phyloP scores from a whole-genome alignment of 2,329 filamentous ascomycete genomes.

The Ramularia endophylla region DNA sequence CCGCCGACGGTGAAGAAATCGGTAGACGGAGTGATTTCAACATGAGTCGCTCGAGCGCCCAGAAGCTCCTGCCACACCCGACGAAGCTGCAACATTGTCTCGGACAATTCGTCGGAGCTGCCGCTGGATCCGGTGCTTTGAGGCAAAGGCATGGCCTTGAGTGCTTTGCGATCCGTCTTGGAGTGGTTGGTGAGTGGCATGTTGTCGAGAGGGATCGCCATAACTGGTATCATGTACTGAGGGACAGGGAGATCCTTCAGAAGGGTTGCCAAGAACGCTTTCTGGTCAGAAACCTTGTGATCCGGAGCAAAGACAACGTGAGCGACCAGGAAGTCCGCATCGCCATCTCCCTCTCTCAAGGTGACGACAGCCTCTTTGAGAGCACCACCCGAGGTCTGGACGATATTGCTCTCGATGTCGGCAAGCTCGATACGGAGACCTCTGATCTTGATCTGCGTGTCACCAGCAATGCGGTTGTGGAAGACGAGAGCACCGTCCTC shows the following conservation, averaged over 20 bases:
- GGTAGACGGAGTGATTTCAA: too few species aligned
- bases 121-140: too few species aligned
- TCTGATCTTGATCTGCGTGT: constrained; percentile 43
- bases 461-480: constrained; percentile 36
- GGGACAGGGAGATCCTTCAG: neutral
- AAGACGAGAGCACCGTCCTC: constrained; percentile 32
- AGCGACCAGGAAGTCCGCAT: constrained; percentile 28
- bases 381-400: constrained; percentile 14
- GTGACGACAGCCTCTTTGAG: constrained; percentile 24
- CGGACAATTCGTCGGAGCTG: too few species aligned
- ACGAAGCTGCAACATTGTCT: constrained; percentile 17
- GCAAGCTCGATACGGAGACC: constrained; percentile 42
- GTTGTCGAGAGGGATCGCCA: neutral
- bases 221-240: neutral
- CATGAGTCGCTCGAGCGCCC: too few species aligned
- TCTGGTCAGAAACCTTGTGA: neutral
- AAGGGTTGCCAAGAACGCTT: neutral
- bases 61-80: too few species aligned
- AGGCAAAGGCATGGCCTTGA: neutral
- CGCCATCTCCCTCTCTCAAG: neutral
- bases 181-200: neutral
- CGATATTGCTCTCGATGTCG: constrained; percentile 37
- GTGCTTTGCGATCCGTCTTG: neutral
- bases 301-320: constrained; percentile 23
- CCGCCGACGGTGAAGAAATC: too few species aligned